A percentile compares a stretch with the other conserved stretches of the same genome.
phyloP scores from a whole-genome alignment of 1,139 yeast genomes.

The Blastobotrys persicus region DNA sequence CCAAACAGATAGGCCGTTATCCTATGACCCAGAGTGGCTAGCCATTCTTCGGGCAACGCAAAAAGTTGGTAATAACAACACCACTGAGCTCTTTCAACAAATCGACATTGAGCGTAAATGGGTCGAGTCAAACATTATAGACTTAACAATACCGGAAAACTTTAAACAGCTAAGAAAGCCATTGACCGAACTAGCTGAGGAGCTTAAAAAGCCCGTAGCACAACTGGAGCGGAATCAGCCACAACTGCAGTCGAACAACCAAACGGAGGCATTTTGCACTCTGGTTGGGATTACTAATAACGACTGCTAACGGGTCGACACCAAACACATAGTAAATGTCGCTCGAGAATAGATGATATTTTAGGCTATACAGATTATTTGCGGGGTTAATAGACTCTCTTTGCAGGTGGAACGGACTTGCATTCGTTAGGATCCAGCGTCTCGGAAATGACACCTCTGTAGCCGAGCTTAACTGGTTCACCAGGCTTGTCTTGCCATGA shows the following conservation, averaged over 20 bases:
- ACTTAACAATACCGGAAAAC: slow-evolving; percentile 28
- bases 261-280: slow-evolving; percentile 28
- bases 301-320: too few relatives aligned
- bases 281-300: slow-evolving; percentile 17
- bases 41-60: slow-evolving; percentile 36
- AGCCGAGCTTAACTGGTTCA: slow-evolving; percentile 68
- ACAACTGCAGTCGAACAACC: slow-evolving; percentile 22
- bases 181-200: slow-evolving; percentile 17
- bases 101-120: slow-evolving; percentile 29
- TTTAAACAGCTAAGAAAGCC: slow-evolving; percentile 15
- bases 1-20: slow-evolving; percentile 22
- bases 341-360: slow-evolving; percentile 31
- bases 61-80: slow-evolving; percentile 16
- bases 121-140: slow-evolving; percentile 33
- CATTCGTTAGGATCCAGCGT: slow-evolving; percentile 92
- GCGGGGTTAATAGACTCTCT: slow-evolving; percentile 71
- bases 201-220: slow-evolving; percentile 5
- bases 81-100: slow-evolving; percentile 16
- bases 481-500: slow-evolving; percentile 83
- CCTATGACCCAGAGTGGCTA: slow-evolving; percentile 42
- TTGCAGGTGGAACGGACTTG: slow-evolving; percentile 95
- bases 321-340: too few relatives aligned
- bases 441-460: slow-evolving; percentile 79
- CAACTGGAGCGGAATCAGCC: not conserved
- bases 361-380: slow-evolving; percentile 33